Evolutionary conservation across 768 basidiomycete genomes (phyloP), one percentile per base, ranked within the genome.

Genomic region (Mycena albidolilacea): DNA sequence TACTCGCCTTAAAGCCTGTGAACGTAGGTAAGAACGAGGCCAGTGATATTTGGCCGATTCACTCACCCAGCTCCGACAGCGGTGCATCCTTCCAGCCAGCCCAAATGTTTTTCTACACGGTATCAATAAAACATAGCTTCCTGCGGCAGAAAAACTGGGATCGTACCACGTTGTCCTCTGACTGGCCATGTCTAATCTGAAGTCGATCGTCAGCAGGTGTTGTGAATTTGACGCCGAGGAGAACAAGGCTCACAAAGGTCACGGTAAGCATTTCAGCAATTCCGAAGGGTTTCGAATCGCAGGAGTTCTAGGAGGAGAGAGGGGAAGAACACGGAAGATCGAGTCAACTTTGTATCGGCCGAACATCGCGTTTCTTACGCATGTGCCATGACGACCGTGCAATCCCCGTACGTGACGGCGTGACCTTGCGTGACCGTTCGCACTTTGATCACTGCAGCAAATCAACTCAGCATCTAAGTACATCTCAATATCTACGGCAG

Each of bases 31-130:
- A 52, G 30, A 37, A 46, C 17, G 54, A 39, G 17, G n/a, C 54
- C 54, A 3, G 30, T 14, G 35, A 50, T 23, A 61, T 46, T 67
- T 23, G 54, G n/a, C 3, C 55, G 64, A 63, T 86, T 75, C 78
- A 90, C 94, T 75, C 78, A 90, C 94, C 94, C 69, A 92, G 88
- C 69, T 89, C 88, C 44, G 92, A 91, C 11, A 95, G 84, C 0
- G 93, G 92, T 1, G 93, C 86, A 82, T 95, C 93, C 73, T 88
- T 90, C 89, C 93, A 93, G 5, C 94, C 94, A 30, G 93, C 91
- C 93, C 93, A 94, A 11, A 93, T 80, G 0, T 76, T 72, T 73
- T 78, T 84, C 89, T 57, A 30, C 38, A 38, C 43, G 58, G 44
- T 37, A 48, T 43, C 5, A 60, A 37, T 65, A 43, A 62, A 44